A percentile compares a stretch with the other conserved stretches of the same genome.
Evolutionary conservation across 1,284 basidiomycete genomes (phyloP).

Genomic region (Thelephora terrestris): DNA sequence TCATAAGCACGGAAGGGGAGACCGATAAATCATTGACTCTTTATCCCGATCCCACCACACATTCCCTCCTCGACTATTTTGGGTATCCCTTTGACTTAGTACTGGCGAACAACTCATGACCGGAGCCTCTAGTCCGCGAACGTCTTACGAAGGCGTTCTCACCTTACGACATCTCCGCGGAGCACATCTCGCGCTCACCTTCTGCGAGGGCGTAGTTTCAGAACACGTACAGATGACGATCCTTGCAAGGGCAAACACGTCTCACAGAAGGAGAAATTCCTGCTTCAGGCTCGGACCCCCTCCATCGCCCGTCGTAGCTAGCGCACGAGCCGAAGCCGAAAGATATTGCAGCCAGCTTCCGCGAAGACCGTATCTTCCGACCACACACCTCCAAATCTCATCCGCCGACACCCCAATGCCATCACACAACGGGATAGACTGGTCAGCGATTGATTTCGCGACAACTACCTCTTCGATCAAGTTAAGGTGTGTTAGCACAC

Average conservation of each 20-base stretch:
- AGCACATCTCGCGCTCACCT: constrained; percentile 74
- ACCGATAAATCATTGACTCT: constrained; percentile 56
- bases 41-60: constrained; percentile 56
- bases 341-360: no score
- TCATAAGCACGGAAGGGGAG: constrained; percentile 65
- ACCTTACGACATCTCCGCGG: constrained; percentile 83
- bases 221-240: constrained; percentile 74
- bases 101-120: constrained; percentile 52
- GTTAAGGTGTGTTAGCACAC: no score
- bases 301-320: no score
- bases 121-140: constrained; percentile 68
- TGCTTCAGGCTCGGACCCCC: constrained; percentile 71
- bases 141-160: constrained; percentile 75
- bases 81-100: constrained; percentile 20
- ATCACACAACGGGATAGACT: no score
- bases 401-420: no score
- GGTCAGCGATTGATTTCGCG: no score
- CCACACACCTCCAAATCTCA: no score
- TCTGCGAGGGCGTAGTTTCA: constrained; percentile 22
- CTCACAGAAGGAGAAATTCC: constrained; percentile 55
- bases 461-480: no score
- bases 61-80: constrained; percentile 4
- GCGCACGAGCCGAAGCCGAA: no score
- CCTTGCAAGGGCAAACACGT: constrained; percentile 57
- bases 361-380: no score